phyloP scores from a whole-genome alignment of 176 grass and related monocot genomes.

The Ensete ventricosum region DNA sequence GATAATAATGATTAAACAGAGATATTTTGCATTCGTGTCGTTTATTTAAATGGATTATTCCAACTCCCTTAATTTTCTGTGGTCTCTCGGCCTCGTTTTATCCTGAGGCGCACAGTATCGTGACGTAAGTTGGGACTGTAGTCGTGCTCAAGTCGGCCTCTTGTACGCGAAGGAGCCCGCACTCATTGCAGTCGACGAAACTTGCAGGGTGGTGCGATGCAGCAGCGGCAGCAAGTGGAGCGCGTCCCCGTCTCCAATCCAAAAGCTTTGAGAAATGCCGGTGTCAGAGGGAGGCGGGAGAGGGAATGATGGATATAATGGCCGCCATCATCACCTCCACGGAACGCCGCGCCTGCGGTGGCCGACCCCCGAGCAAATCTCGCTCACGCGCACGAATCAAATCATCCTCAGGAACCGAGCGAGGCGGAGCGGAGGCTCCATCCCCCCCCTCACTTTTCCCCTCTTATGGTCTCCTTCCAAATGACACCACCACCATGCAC shows the following conservation, averaged over 20 bases:
- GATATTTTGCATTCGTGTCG: no score
- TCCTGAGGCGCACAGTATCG: no score
- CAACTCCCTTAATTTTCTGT: no score
- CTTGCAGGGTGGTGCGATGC: no score
- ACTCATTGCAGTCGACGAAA: not conserved
- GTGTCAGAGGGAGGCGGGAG: not conserved
- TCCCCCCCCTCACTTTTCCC: not conserved
- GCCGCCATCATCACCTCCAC: conserved; percentile 5
- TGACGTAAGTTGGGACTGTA: no score
- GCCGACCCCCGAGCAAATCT: conserved; percentile 1
- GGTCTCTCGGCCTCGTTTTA: no score
- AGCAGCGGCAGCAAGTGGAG: not conserved
- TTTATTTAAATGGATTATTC: no score
- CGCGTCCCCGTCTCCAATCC: not conserved
- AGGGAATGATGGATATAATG: not conserved
- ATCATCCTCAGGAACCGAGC: not conserved
- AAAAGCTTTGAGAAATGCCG: not conserved
- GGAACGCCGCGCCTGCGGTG: not conserved
- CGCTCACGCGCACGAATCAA: conserved; percentile 2
- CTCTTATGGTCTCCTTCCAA: not conserved
- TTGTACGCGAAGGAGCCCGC: not conserved
- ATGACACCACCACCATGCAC: not conserved
- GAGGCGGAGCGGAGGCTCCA: not conserved
- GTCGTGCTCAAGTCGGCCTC: no score
- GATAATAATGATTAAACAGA: no score